Conservation (phyloP, 106 monocot species). For the Triglochin maritima region DNA sequence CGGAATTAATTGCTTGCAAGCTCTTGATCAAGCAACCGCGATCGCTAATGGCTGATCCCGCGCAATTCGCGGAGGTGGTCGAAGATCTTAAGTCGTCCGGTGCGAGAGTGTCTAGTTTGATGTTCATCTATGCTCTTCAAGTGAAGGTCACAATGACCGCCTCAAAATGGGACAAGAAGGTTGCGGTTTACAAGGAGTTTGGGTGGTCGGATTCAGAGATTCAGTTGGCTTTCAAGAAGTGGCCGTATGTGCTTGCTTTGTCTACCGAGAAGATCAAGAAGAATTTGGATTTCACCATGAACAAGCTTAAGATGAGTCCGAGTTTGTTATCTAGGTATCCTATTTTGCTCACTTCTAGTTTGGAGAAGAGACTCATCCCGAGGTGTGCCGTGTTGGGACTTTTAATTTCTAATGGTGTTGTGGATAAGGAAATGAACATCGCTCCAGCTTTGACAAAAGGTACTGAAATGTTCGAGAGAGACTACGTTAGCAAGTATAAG, state of each 20-base stretch:
- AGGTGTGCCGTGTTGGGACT: constrained; percentile 6
- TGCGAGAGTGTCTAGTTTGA: not conserved
- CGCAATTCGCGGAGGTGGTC: not conserved
- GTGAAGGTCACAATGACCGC: not conserved
- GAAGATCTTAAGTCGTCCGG: not conserved
- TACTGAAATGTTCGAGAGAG: not conserved
- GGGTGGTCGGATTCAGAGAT: constrained; percentile 1
- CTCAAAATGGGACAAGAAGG: not conserved
- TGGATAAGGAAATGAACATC: not conserved
- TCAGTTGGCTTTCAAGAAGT: not conserved
- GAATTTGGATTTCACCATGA: not conserved
- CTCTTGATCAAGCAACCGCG: not conserved
- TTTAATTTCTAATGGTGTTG: not conserved
- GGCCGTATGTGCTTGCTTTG: not conserved
- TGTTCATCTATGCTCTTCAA: not conserved
- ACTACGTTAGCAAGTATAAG: constrained; percentile 5
- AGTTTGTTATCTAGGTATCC: not conserved
- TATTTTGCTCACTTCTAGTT: not conserved
- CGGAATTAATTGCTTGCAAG: not conserved
- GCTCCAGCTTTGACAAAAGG: not conserved
- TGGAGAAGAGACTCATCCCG: constrained; percentile 8
- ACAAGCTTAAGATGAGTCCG: not conserved
- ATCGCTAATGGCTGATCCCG: not conserved
- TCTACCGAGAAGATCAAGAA: constrained; percentile 1
- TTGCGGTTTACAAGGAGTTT: not conserved